Conservation (phyloP, 192 early-diverging fungal genomes). For the Entomortierella parvispora region DNA sequence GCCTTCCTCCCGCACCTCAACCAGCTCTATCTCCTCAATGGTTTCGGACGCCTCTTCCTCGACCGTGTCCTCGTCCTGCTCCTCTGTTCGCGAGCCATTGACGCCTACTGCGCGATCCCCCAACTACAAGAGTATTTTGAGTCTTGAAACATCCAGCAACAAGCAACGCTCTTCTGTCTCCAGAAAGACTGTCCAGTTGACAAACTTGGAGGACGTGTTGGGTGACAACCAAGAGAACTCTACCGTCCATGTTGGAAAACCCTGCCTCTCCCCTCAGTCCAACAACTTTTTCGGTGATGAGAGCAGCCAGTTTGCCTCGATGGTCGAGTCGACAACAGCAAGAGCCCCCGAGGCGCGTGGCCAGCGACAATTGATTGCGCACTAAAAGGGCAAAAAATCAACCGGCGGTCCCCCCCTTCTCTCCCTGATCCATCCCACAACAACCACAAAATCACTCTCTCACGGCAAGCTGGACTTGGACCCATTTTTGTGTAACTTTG, state of each 20-base stretch:
- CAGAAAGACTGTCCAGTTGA: not conserved
- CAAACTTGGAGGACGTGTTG: conserved; percentile 10
- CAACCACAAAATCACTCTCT: too few relatives aligned
- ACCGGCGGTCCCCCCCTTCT: not conserved
- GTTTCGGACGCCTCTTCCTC: conserved; percentile 23
- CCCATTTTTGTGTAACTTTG: too few relatives aligned
- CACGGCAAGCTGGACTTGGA: too few relatives aligned
- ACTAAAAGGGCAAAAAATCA: conserved; percentile 2
- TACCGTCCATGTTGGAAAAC: not conserved
- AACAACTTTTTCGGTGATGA: conserved; percentile 24
- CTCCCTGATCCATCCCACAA: too few relatives aligned
- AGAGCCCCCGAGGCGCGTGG: conserved; percentile 4
- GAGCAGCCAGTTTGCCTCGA: not conserved
- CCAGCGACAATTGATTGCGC: conserved; percentile 36
- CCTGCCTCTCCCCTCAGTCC: conserved; percentile 31
- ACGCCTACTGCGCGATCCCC: conserved; percentile 14
- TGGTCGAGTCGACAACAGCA: not conserved
- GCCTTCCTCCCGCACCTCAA: conserved; percentile 18
- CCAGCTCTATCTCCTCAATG: conserved; percentile 31
- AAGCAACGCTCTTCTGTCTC: not conserved
- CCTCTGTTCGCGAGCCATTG: conserved; percentile 23
- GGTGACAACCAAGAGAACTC: not conserved
- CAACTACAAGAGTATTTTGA: conserved; percentile 31
- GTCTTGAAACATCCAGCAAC: not conserved
- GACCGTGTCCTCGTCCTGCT: not conserved